phyloP scores from a whole-genome alignment of 257 asterid species.

The Ophiorrhiza pumila region DNA sequence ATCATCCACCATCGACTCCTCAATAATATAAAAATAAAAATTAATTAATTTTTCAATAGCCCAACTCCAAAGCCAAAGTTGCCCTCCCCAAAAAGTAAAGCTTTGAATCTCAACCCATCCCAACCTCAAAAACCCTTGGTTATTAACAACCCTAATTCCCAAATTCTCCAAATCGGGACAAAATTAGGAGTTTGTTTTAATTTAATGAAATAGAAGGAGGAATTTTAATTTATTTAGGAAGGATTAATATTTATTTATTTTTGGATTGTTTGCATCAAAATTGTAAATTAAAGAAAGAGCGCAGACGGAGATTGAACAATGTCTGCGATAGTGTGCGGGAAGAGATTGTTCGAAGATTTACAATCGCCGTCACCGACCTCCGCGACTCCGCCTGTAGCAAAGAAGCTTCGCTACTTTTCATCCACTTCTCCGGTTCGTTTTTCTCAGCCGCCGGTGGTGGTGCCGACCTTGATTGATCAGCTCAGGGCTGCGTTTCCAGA shows the following conservation, averaged over 20 bases:
- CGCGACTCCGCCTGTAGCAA: slow-evolving; percentile 46
- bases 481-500: slow-evolving; percentile 56
- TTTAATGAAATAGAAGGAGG: not conserved
- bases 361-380: slow-evolving; percentile 56
- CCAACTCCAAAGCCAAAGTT: not conserved
- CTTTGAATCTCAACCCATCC: slow-evolving; percentile 29
- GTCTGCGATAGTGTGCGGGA: slow-evolving; percentile 80
- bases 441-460: slow-evolving; percentile 30
- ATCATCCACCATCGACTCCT: not conserved
- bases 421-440: slow-evolving; percentile 49
- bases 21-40: not conserved
- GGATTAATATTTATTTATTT: slow-evolving; percentile 1
- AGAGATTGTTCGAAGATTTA: slow-evolving; percentile 75
- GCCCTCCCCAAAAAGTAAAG: slow-evolving; percentile 24
- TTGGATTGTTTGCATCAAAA: not conserved
- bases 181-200: not conserved
- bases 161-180: not conserved
- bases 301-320: slow-evolving; percentile 31
- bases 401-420: slow-evolving; percentile 59
- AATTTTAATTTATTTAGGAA: not conserved
- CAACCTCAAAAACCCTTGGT: slow-evolving; percentile 25
- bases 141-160: slow-evolving; percentile 12
- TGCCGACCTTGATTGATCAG: slow-evolving; percentile 35
- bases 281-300: not conserved
- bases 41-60: not conserved